Evolutionary conservation across 345 rosid species (phyloP).

Genomic region (Leavenworthia alabamica): DNA sequence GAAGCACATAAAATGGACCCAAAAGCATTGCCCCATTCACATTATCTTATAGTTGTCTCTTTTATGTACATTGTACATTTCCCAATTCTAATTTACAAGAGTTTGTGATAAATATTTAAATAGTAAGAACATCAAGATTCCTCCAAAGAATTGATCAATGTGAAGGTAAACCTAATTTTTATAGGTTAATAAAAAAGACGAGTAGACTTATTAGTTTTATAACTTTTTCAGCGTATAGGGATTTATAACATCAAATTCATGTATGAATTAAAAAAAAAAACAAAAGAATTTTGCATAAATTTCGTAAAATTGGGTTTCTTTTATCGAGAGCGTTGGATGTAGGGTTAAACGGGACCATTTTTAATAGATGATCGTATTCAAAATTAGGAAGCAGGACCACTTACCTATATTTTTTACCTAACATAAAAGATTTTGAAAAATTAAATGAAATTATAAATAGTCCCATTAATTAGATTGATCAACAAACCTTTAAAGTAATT

Average conservation of each 20-base stretch:
- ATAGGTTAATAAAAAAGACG: slow-evolving; percentile 13
- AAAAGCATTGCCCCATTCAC: slow-evolving; percentile 25
- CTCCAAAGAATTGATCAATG: slow-evolving; percentile 11
- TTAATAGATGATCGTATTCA: slow-evolving; percentile 24
- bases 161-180: slow-evolving; percentile 23
- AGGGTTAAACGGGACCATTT: slow-evolving; percentile 28
- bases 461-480: neutral
- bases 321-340: slow-evolving; percentile 26
- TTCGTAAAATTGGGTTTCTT: slow-evolving; percentile 3
- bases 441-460: neutral
- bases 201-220: slow-evolving; percentile 17
- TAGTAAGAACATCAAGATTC: slow-evolving; percentile 4
- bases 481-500: neutral
- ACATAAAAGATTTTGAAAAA: slow-evolving; percentile 4
- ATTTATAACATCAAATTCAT: neutral
- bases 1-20: slow-evolving; percentile 33
- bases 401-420: slow-evolving; percentile 14
- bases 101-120: neutral
- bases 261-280: neutral
- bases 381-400: slow-evolving; percentile 28
- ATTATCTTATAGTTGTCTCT: slow-evolving; percentile 34
- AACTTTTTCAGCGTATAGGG: slow-evolving; percentile 1
- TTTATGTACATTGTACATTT: slow-evolving; percentile 14
- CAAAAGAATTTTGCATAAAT: neutral
- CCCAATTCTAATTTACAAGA: neutral